These are phyloP conservation scores for Phialocephala subalpina DNA, from an alignment of 2,329 filamentous ascomycete genomes.

Conservation along the genomic window DNA sequence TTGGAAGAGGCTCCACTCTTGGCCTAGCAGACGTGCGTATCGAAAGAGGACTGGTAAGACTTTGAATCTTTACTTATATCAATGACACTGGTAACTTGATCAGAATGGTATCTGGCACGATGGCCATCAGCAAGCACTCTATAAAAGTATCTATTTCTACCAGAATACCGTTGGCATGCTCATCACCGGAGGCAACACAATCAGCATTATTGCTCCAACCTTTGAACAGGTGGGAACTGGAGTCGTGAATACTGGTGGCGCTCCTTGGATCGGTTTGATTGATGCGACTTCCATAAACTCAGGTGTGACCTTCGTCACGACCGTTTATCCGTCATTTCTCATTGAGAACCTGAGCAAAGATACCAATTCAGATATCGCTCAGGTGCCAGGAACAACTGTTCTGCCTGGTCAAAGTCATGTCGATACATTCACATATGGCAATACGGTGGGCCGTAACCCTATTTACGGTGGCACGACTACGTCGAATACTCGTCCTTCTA, in stretches of 20 bases:
- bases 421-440: conserved; percentile 19
- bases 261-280: conserved; percentile 13
- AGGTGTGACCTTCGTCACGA: conserved; percentile 11
- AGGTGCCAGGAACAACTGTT: conserved; percentile 8
- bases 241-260: conserved; percentile 11
- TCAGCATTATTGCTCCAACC: conserved; percentile 14
- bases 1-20: conserved; percentile 17
- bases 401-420: conserved; percentile 6
- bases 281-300: conserved; percentile 20
- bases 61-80: neutral
- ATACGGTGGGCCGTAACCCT: conserved; percentile 16
- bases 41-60: conserved; percentile 16
- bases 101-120: conserved; percentile 19
- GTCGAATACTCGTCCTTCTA: conserved; percentile 13
- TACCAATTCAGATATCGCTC: conserved; percentile 9
- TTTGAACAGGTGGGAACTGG: conserved; percentile 19
- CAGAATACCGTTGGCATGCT: conserved; percentile 15
- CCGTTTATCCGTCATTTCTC: conserved; percentile 17
- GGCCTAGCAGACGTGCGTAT: conserved; percentile 15
- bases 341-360: conserved; percentile 22
- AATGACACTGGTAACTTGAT: neutral
- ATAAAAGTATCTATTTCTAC: conserved; percentile 24
- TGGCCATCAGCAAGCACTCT: conserved; percentile 19
- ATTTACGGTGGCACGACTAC: conserved; percentile 11
- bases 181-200: conserved; percentile 15